These are phyloP conservation scores for Lagerstroemia speciosa DNA, from an alignment of 345 rosid genomes.

Conservation along the genomic window DNA sequence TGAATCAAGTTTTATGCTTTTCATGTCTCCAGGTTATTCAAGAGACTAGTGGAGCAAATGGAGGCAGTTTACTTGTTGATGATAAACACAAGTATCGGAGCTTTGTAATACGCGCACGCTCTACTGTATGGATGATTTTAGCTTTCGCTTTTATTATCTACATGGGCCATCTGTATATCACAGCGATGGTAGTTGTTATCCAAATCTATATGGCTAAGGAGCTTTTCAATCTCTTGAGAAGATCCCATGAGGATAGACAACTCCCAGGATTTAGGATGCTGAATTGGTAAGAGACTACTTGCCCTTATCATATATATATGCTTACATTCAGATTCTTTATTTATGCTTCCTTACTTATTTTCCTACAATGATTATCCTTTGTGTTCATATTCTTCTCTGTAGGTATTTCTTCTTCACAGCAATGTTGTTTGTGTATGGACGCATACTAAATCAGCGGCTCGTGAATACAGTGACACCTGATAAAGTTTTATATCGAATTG, in stretches of 20 bases:
- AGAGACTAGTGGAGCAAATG: conserved; percentile 51
- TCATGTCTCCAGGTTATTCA: conserved; percentile 33
- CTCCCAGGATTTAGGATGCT: conserved; percentile 84
- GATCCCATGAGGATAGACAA: conserved; percentile 69
- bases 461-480: conserved; percentile 81
- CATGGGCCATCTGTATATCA: conserved; percentile 94
- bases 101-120: conserved; percentile 64
- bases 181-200: conserved; percentile 92
- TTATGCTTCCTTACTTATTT: neutral
- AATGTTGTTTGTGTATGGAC: conserved; percentile 92
- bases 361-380: neutral
- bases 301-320: neutral
- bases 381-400: conserved; percentile 11
- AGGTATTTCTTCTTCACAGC: conserved; percentile 99
- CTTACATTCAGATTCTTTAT: neutral
- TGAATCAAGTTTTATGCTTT: neutral
- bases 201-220: conserved; percentile 92
- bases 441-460: conserved; percentile 87
- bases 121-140: conserved; percentile 90
- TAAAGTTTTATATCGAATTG: conserved; percentile 71
- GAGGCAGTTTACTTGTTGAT: conserved; percentile 48
- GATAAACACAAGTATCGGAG: conserved; percentile 75
- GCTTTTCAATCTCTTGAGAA: conserved; percentile 75
- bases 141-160: conserved; percentile 70
- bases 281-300: conserved; percentile 47